Base-by-base conservation (phyloP, 352 stramenopile genomes). In the Phytopythium delawarense region DNA sequence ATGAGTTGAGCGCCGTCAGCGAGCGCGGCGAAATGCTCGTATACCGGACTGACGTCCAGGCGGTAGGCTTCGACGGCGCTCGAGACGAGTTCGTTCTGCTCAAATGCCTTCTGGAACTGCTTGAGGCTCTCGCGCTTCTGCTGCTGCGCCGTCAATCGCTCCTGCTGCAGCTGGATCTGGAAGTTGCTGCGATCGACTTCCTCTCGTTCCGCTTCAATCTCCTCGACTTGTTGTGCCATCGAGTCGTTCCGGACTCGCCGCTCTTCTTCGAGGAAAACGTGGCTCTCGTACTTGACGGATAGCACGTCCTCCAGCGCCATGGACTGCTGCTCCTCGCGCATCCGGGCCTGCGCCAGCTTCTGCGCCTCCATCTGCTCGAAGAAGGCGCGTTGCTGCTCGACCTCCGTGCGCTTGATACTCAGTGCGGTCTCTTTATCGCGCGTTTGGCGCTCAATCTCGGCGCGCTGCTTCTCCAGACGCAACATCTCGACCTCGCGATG, bases 341-440 rank as follows among this genome's bases (percentile, higher is more conserved):
- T 59, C 32, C 69, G 70, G 7, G 66, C 66, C 20, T 82, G 72
- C 0, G 67, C 57, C 1, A 74, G 60, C 45, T 84, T 87, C 35
- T 88, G 69, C 20, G 51, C 40, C 54, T 91, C 81, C 77, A 91
- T 88, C 56, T 84, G 71, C 37, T 62, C 74, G 42, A 89, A 91
- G 61, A 89, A 87, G 2, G 53, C 55, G 13, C 75, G 69, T 46
- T 88, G 78, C 1, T 63, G 44, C 39, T 81, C 76, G 48, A 69
- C 67, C 34, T 87, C 70, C n/a, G 72, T 76, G 28, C 58, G 64
- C 23, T 80, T 67, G 53, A 91, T 79, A n/a, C 61, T 66, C 50
- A 64, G 50, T 4, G 67, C 62, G 0, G 63, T 53, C 48, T 88
- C 74, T 48, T 77, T 54, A 12, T 79, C 76, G 11, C 66, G 78